Evolutionary conservation across 805 yeast species (phyloP), one percentile per base, ranked within the genome.

Genomic region (Diddensiella transvaalensis): DNA sequence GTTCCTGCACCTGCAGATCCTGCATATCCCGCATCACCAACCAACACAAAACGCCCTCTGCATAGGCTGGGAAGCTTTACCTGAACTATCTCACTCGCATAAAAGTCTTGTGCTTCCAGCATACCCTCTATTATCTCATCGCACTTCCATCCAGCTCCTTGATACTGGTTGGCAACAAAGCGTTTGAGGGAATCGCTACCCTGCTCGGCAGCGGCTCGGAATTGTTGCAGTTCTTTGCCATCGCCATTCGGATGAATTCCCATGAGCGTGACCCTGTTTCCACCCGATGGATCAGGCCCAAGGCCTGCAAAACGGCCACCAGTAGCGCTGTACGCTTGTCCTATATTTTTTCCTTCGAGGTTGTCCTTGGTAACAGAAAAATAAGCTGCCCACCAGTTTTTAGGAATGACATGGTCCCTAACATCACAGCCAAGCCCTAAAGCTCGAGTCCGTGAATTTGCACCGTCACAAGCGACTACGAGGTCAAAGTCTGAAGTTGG

Each of bases 1-100:
- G 46, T 33, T 19, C 40, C 38, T 3, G 4, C 26, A 3, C 40
- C 40, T 30, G 23, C 3, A 4, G 18, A 18, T 11, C 35, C 6
- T 21, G 46, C 46, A 15, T 32, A 32, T 8, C 47, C 47, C 35
- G 41, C 32, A 36, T 44, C 47, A 15, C 47, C 47, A 8, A 35
- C 23, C 22, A 35, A 21, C 8, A 36, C 41, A 32, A 36, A 4
- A n/a, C 47, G 41, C 4, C 47, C 47, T 22, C 24, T 36, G 32
- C 4, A 35, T 21, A 32, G 29, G 23, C 15, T 33, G 10, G 40
- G 23, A 3, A 8, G 33, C 17, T 44, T 35, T 4, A 44, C 47
- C 22, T 44, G 41, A 4, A 22, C 33, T 18, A 33, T n/a, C 18
- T 32, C 22, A 33, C 18, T 36, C 13, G 35, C 15, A 18, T 44